Evolutionary conservation across 495 filamentous ascomycete species (phyloP).

Genomic region (Filosporella fistucella): DNA sequence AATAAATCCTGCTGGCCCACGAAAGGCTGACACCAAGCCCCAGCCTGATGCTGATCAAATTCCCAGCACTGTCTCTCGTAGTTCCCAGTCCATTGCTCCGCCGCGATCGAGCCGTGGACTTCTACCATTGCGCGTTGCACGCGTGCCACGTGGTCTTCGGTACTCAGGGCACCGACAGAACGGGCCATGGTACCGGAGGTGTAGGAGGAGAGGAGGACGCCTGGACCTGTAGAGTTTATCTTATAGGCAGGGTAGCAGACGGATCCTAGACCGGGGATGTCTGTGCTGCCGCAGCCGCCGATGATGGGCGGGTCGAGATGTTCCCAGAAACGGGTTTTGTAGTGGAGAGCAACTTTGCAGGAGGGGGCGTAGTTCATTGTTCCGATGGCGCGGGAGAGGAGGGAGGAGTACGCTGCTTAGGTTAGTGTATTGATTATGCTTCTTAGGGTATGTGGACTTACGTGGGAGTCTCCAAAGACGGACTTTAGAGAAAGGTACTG

Average conservation of each 20-base stretch:
- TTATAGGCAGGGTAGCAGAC: slow-evolving; percentile 64
- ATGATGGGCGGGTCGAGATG: slow-evolving; percentile 54
- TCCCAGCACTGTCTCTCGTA: slow-evolving; percentile 58
- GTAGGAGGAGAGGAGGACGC: slow-evolving; percentile 57
- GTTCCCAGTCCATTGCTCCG: slow-evolving; percentile 54
- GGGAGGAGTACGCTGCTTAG: slow-evolving; percentile 38
- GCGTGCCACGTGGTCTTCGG: slow-evolving; percentile 47
- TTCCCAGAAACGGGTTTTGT: slow-evolving; percentile 65
- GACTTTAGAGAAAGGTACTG: slow-evolving; percentile 52
- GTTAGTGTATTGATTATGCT: too few relatives aligned
- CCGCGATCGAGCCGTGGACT: slow-evolving; percentile 52
- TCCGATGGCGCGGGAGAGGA: slow-evolving; percentile 55
- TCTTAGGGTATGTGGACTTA: too few relatives aligned
- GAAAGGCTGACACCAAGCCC: slow-evolving; percentile 49
- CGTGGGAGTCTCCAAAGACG: slow-evolving; percentile 33
- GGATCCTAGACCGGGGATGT: slow-evolving; percentile 52
- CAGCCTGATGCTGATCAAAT: slow-evolving; percentile 46
- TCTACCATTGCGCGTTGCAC: slow-evolving; percentile 58
- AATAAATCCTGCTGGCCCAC: slow-evolving; percentile 62
- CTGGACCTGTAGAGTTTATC: slow-evolving; percentile 56
- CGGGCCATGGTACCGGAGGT: slow-evolving; percentile 23
- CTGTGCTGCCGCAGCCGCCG: slow-evolving; percentile 53
- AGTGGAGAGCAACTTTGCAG: slow-evolving; percentile 65
- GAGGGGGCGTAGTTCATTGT: slow-evolving; percentile 50
- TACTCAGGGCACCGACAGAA: slow-evolving; percentile 28